A percentile compares a stretch with the other conserved stretches of the same genome.
phyloP scores from a whole-genome alignment of 768 basidiomycete species.

The Dentipellis sp. region DNA sequence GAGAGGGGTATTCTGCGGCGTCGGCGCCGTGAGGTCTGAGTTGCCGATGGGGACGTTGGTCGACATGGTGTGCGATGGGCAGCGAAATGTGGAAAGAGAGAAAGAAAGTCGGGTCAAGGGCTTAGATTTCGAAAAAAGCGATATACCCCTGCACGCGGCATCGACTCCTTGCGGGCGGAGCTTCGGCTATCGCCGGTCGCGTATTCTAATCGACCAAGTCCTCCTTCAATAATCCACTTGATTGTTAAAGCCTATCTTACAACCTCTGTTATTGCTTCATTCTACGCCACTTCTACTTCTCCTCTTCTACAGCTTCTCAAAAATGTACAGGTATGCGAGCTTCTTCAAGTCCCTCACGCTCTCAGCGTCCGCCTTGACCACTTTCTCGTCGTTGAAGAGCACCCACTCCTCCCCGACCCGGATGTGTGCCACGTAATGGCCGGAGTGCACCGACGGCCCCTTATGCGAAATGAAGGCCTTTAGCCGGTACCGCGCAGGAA shows the following conservation, averaged over 20 bases:
- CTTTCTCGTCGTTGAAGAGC: conserved; percentile 94
- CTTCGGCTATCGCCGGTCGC: not conserved
- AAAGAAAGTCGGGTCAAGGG: conserved; percentile 10
- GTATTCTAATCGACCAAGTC: not conserved
- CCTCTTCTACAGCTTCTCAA: not conserved
- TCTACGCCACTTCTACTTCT: too few species aligned
- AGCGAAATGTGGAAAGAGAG: conserved; percentile 18
- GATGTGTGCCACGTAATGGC: conserved; percentile 86
- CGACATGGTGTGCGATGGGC: conserved; percentile 40
- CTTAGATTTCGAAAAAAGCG: not conserved
- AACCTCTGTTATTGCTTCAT: not conserved
- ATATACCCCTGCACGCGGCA: not conserved
- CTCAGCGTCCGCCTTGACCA: conserved; percentile 78
- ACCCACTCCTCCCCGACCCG: conserved; percentile 62
- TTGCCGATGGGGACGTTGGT: conserved; percentile 54
- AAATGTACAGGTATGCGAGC: conserved; percentile 54
- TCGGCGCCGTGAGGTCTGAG: conserved; percentile 69
- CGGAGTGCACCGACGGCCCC: conserved; percentile 90
- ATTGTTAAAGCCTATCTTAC: not conserved
- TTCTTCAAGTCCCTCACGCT: conserved; percentile 75
- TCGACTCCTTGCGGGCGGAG: not conserved
- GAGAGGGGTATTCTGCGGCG: conserved; percentile 89
- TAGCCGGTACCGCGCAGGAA: conserved; percentile 74
- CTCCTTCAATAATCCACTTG: not conserved
- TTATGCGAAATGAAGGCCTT: conserved; percentile 98